Conservation (phyloP, 1,284 basidiomycete species). For the Fistulina hepatica region DNA sequence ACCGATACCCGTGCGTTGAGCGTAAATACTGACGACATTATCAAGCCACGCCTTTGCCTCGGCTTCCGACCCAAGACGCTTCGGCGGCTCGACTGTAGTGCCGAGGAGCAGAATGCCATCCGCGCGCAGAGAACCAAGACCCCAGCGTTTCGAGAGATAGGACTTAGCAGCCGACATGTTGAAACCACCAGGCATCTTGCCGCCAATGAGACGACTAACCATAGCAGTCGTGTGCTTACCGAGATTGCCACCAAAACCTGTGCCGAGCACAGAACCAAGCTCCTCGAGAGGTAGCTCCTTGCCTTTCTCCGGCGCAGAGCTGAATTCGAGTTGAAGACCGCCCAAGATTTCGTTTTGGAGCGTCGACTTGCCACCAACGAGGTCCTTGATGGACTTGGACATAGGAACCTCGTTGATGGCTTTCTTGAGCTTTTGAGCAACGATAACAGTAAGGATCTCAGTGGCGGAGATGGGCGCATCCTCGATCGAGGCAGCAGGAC, state of each 20-base stretch:
- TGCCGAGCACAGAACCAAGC: constrained; percentile 76
- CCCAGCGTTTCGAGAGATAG: constrained; percentile 87
- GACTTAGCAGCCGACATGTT: constrained; percentile 89
- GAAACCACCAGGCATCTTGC: constrained; percentile 99
- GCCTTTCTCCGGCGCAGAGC: constrained; percentile 92
- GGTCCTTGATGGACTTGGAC: constrained; percentile 96
- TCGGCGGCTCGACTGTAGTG: constrained; percentile 87
- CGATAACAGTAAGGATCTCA: constrained; percentile 82
- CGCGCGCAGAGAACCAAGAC: constrained; percentile 79
- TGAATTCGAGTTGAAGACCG: constrained; percentile 84
- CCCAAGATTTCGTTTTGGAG: constrained; percentile 95
- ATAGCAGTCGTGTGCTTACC: constrained; percentile 95
- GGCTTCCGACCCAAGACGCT: constrained; percentile 83
- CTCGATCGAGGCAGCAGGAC: constrained; percentile 65
- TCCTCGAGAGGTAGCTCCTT: constrained; percentile 96
- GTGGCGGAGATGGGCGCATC: constrained; percentile 89
- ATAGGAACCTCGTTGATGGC: constrained; percentile 79
- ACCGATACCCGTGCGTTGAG: constrained; percentile 78
- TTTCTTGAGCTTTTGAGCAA: constrained; percentile 99
- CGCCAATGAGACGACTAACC: constrained; percentile 84
- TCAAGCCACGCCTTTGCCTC: constrained; percentile 96
- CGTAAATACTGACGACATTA: constrained; percentile 74
- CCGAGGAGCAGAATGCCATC: constrained; percentile 89
- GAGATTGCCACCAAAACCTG: constrained; percentile 78
- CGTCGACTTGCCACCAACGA: constrained; percentile 97